These are phyloP conservation scores for Trichosporon faecale DNA, from an alignment of 1,284 basidiomycete species.

Conservation along the genomic window DNA sequence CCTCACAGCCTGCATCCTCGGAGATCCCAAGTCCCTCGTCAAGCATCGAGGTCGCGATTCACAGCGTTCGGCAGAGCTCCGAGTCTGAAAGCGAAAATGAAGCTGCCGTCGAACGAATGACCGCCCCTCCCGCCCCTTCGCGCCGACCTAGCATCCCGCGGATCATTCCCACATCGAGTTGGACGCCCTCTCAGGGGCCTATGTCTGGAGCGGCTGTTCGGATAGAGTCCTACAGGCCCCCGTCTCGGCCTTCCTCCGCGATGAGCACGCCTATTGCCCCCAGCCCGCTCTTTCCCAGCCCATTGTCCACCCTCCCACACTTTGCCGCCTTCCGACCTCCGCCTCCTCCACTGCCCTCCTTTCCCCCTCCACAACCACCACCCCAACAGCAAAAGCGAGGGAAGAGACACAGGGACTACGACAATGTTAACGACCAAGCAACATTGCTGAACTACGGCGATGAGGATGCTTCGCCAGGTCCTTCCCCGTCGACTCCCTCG, in stretches of 20 bases:
- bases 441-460: conserved; percentile 29
- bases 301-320: neutral
- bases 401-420: conserved; percentile 19
- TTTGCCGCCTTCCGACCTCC: neutral
- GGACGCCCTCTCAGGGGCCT: conserved; percentile 5
- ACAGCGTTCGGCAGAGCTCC: conserved; percentile 21
- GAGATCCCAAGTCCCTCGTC: neutral
- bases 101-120: conserved; percentile 28
- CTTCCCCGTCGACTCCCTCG: neutral
- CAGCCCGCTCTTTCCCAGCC: neutral
- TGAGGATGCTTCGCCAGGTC: conserved; percentile 9
- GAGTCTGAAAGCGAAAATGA: conserved; percentile 29
- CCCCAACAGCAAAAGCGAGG: neutral
- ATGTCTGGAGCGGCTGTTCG: neutral
- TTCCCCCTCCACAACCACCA: neutral
- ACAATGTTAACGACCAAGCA: neutral
- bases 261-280: neutral
- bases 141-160: conserved; percentile 8
- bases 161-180: conserved; percentile 16
- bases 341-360: neutral
- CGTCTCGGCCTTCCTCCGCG: neutral
- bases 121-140: conserved; percentile 5
- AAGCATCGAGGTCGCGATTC: conserved; percentile 28
- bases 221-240: conserved; percentile 5
- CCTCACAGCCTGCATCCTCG: neutral